These are phyloP conservation scores for Zymoseptoria tritici DNA, from an alignment of 2,329 filamentous ascomycete genomes.

Conservation along the genomic window DNA sequence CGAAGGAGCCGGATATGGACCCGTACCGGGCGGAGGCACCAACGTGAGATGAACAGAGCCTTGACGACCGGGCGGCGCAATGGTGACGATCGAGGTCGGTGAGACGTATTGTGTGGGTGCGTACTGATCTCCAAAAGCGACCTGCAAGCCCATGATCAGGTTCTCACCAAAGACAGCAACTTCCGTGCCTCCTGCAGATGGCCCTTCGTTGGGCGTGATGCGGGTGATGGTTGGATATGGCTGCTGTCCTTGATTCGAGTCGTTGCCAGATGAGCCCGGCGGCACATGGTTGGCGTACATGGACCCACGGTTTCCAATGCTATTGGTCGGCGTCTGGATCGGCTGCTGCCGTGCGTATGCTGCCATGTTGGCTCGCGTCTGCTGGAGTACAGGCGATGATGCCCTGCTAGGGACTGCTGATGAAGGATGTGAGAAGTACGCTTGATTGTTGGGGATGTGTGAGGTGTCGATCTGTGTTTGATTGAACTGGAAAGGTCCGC, in stretches of 20 bases:
- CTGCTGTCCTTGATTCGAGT: constrained; percentile 3
- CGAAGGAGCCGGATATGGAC: constrained; percentile 30
- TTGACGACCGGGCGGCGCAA: constrained; percentile 63
- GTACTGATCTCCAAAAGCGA: constrained; percentile 70
- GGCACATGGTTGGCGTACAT: constrained; percentile 9
- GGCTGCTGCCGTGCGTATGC: constrained; percentile 26
- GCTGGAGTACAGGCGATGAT: constrained; percentile 56
- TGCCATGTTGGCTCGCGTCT: constrained; percentile 27
- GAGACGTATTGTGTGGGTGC: constrained; percentile 70
- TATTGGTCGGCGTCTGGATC: constrained; percentile 24
- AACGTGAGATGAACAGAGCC: constrained; percentile 67
- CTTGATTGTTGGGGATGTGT: constrained; percentile 19
- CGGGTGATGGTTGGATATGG: constrained; percentile 9
- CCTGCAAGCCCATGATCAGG: constrained; percentile 71
- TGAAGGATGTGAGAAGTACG: constrained; percentile 27
- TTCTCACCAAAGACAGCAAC: constrained; percentile 76
- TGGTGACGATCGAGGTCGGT: constrained; percentile 68
- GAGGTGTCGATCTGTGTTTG: constrained; percentile 20
- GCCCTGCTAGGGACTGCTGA: constrained; percentile 55
- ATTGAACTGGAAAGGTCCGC: constrained; percentile 19
- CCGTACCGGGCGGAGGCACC: constrained; percentile 32
- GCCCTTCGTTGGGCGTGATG: constrained; percentile 74
- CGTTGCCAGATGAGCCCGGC: constrained; percentile 10
- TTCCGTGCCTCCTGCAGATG: constrained; percentile 75
- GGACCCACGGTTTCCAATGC: constrained; percentile 12